Evolutionary conservation across 2,329 filamentous ascomycete genomes (phyloP).

Genomic region (Aspergillus versicolor): DNA sequence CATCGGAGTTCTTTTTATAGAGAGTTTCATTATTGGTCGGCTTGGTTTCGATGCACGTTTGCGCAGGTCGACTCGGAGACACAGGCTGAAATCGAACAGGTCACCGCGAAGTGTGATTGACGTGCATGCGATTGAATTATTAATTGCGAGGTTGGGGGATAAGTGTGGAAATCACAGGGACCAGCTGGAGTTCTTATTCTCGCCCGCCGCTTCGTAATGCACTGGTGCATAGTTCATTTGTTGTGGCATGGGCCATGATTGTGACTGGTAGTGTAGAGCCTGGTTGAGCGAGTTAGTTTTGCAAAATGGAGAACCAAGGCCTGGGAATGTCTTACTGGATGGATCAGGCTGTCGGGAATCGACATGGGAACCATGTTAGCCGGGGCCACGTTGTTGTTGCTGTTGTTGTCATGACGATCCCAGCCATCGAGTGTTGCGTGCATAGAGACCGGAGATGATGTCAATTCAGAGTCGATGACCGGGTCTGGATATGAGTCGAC

Average conservation of each 20-base stretch:
- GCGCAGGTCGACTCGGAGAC: neutral
- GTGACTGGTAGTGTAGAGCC: conserved; percentile 40
- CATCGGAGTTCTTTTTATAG: neutral
- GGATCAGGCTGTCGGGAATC: conserved; percentile 35
- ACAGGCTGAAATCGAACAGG: neutral
- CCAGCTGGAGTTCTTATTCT: neutral
- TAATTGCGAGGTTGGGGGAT: neutral
- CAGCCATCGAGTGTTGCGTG: conserved; percentile 32
- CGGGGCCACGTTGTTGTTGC: conserved; percentile 27
- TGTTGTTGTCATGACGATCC: conserved; percentile 29
- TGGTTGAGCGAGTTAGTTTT: conserved; percentile 7
- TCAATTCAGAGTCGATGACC: conserved; percentile 32
- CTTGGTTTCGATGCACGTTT: neutral
- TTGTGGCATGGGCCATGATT: conserved; percentile 42
- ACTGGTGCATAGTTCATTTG: conserved; percentile 26
- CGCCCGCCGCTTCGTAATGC: neutral
- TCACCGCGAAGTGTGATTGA: neutral
- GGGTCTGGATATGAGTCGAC: conserved; percentile 37
- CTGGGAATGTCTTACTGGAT: conserved; percentile 29
- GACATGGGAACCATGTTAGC: conserved; percentile 36
- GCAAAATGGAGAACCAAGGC: neutral
- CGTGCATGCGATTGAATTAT: neutral
- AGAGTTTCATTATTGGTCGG: neutral
- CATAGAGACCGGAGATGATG: conserved; percentile 35
- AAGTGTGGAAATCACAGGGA: neutral